Conservation (phyloP, 2,329 filamentous ascomycete species). For the Clathrospora elynae region DNA sequence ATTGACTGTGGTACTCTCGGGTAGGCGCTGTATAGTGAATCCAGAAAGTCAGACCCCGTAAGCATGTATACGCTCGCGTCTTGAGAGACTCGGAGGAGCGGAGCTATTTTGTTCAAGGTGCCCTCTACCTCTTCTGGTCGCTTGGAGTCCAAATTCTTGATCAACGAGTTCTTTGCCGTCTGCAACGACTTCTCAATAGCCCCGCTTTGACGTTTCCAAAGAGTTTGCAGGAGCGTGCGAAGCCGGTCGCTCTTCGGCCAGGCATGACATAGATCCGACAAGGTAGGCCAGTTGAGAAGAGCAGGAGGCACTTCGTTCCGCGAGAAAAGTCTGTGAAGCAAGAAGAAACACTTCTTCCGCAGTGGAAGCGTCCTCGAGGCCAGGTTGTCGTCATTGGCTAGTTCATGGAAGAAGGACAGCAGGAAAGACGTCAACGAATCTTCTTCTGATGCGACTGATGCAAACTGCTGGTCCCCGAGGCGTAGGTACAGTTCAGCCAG, state of each 20-base stretch:
- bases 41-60: constrained; percentile 85
- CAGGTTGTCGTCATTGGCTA: constrained; percentile 41
- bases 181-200: constrained; percentile 62
- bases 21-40: constrained; percentile 72
- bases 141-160: constrained; percentile 66
- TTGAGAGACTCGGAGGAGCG: constrained; percentile 66
- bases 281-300: constrained; percentile 68
- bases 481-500: constrained; percentile 69
- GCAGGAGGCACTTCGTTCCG: constrained; percentile 51
- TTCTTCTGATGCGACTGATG: constrained; percentile 57
- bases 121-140: constrained; percentile 62
- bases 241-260: constrained; percentile 68
- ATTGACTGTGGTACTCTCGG: constrained; percentile 65
- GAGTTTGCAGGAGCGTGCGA: constrained; percentile 53
- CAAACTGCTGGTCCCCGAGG: constrained; percentile 62
- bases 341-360: constrained; percentile 67
- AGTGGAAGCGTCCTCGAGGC: constrained; percentile 56
- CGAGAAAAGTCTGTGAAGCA: constrained; percentile 64
- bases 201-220: constrained; percentile 60
- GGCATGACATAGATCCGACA: constrained; percentile 69
- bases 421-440: constrained; percentile 68
- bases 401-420: constrained; percentile 67
- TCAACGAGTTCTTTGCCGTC: constrained; percentile 65
- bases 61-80: constrained; percentile 67
- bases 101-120: constrained; percentile 64